These are phyloP conservation scores for Suhomyces faveliae DNA, from an alignment of 805 yeast genomes.

Conservation along the genomic window DNA sequence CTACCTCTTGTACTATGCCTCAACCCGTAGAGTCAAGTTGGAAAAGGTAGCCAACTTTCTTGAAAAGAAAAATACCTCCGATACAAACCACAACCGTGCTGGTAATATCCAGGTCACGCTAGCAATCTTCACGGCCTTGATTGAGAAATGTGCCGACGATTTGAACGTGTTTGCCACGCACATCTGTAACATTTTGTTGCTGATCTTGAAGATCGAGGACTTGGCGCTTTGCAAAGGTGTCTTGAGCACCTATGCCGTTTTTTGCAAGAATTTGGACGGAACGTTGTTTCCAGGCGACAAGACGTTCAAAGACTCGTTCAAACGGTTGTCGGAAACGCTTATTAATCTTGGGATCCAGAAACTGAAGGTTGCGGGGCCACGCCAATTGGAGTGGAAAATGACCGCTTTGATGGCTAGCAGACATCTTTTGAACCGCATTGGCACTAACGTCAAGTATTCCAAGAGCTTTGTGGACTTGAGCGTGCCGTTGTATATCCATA, in stretches of 20 bases:
- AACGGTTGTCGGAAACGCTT: conserved; percentile 21
- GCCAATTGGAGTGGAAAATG: conserved; percentile 45
- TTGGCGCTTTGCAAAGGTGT: conserved; percentile 56
- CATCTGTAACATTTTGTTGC: conserved; percentile 57
- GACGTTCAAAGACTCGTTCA: conserved; percentile 50
- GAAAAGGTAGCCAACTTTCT: conserved; percentile 80
- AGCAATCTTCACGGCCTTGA: conserved; percentile 64
- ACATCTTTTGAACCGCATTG: conserved; percentile 38
- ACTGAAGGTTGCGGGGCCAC: conserved; percentile 21
- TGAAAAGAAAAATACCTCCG: conserved; percentile 57
- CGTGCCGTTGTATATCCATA: conserved; percentile 38
- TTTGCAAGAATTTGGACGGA: conserved; percentile 53
- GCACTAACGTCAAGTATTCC: conserved; percentile 30
- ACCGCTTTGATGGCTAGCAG: conserved; percentile 41
- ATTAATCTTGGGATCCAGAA: conserved; percentile 15
- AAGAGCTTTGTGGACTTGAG: conserved; percentile 30
- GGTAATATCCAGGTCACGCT: conserved; percentile 86
- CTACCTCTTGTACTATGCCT: conserved; percentile 83
- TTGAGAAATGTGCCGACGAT: conserved; percentile 76
- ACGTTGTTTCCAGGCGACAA: conserved; percentile 66
- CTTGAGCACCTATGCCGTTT: conserved; percentile 44
- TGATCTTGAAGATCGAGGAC: conserved; percentile 57
- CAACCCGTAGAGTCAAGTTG: conserved; percentile 82
- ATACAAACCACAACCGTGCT: conserved; percentile 56
- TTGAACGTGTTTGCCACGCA: conserved; percentile 76